These are phyloP conservation scores for Kodamaea laetipori DNA, from an alignment of 805 yeast species.

Conservation along the genomic window DNA sequence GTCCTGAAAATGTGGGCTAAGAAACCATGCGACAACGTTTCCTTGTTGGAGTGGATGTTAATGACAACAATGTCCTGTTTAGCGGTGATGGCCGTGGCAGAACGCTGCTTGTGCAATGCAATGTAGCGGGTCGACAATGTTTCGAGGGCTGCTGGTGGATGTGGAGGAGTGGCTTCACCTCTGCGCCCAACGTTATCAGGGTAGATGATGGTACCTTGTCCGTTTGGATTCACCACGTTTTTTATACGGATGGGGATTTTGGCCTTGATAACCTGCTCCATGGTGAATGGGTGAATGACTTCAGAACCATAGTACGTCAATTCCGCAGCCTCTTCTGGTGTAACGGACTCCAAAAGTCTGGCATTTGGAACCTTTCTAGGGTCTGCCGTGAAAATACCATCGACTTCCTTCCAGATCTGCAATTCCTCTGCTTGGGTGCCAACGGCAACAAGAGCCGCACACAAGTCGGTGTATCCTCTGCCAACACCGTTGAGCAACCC, in stretches of 20 bases:
- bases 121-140: constrained; percentile 40
- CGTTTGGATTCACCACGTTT: constrained; percentile 92
- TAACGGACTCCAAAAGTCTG: constrained; percentile 78
- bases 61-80: constrained; percentile 89
- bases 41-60: constrained; percentile 91
- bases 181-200: constrained; percentile 85
- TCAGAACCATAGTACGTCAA: constrained; percentile 96
- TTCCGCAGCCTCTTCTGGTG: constrained; percentile 99
- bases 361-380: constrained; percentile 95
- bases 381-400: constrained; percentile 98
- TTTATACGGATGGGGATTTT: constrained; percentile 95
- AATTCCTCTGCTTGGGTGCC: constrained; percentile 90
- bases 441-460: constrained; percentile 96
- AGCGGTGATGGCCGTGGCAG: constrained; percentile 95
- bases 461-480: constrained; percentile 95
- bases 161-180: constrained; percentile 92
- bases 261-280: constrained; percentile 98
- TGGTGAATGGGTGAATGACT: constrained; percentile 97
- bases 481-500: constrained; percentile 93
- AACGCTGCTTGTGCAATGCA: constrained; percentile 51
- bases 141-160: constrained; percentile 81
- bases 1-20: constrained; percentile 87
- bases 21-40: constrained; percentile 92
- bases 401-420: constrained; percentile 99
- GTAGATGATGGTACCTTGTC: constrained; percentile 89